Base-by-base conservation (phyloP, 2,329 filamentous ascomycete genomes). In the Pyrenochaeta sp. region DNA sequence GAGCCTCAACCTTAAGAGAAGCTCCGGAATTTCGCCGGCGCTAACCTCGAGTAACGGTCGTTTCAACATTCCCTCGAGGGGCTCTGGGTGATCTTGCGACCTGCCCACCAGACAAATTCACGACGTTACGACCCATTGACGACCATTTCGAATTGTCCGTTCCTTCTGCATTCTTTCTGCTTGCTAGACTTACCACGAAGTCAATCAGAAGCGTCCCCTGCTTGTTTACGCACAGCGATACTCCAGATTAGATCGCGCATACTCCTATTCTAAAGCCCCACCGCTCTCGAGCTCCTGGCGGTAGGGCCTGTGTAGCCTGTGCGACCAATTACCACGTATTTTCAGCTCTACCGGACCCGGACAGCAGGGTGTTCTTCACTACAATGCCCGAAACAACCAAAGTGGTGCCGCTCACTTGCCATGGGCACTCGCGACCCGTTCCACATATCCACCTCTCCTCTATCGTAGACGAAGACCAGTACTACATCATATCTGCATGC, bases 401-500 rank as follows among this genome's bases (percentile, higher is more conserved):
- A 69, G 92, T 93, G 56, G 92, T 97, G 53, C 93, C 93, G 55
- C 81, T 97, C 77, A 97, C 93, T 66, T 97, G 93, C 79, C 93
- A 97, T 78, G 93, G 93, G 62, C 93, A 97, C 78, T 96, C 93
- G 51, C 88, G 93, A 58, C 93, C 93, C 1, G 93, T 97, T 52
- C 92, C 93, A 6, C 93, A 97, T 78, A 86, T 97, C 72, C 91
- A 88, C 77, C 97, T 97, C 80, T 97, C 93, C 25, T 87, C 90
- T 12, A 84, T 93, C 13, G 87, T 93, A 64, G 90, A 92, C 72
- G 90, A 93, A 66, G 91, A 92, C 63, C 87, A 90, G 64, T 97
- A 95, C 80, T 97, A 95, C 77, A 85, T 97, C 73, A 93, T 97
- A 65, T 97, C 93, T 27, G 93, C 93, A 66, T 95, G 92, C 84